These are phyloP conservation scores for Kodamaea arcana DNA, from an alignment of 1,139 yeast species.

Conservation along the genomic window DNA sequence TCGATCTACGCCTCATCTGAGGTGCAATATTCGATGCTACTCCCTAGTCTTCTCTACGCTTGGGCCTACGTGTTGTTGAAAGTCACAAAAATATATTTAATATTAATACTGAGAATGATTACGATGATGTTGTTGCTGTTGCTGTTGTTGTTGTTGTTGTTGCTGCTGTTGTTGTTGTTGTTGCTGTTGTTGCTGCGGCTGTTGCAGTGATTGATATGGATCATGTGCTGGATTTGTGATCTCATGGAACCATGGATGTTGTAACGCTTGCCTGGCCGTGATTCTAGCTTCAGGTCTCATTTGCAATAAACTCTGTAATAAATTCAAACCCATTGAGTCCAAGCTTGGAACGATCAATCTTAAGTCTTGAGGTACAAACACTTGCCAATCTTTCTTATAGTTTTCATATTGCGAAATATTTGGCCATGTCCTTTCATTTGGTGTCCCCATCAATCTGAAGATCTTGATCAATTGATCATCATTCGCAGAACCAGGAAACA, in stretches of 20 bases:
- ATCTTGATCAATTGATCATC: slow-evolving; percentile 90
- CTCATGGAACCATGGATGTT: slow-evolving; percentile 95
- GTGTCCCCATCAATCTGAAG: slow-evolving; percentile 93
- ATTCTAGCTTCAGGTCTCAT: slow-evolving; percentile 90
- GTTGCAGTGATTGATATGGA: slow-evolving; percentile 38
- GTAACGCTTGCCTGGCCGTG: slow-evolving; percentile 87
- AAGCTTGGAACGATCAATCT: slow-evolving; percentile 70
- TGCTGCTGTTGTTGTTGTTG: slow-evolving; percentile 12
- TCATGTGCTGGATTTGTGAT: slow-evolving; percentile 44
- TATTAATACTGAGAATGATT: slow-evolving; percentile 6
- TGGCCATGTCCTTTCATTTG: slow-evolving; percentile 95
- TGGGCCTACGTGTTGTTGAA: too few species aligned
- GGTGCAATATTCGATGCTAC: too few species aligned
- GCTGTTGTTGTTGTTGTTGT: slow-evolving; percentile 11
- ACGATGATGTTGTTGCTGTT: slow-evolving; percentile 8
- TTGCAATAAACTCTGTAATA: slow-evolving; percentile 73
- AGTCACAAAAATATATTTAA: too few species aligned
- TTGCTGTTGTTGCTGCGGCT: slow-evolving; percentile 24
- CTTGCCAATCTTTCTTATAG: slow-evolving; percentile 73
- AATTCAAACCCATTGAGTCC: slow-evolving; percentile 77
- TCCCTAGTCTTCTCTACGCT: too few species aligned
- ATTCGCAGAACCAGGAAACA: slow-evolving; percentile 93
- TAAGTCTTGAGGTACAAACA: slow-evolving; percentile 80
- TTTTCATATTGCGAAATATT: slow-evolving; percentile 84
- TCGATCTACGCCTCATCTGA: too few species aligned